A percentile compares a stretch with the other conserved stretches of the same genome.
Evolutionary conservation across 2,329 filamentous ascomycete genomes (phyloP).

Genomic region (Cyphellophora attinorum): DNA sequence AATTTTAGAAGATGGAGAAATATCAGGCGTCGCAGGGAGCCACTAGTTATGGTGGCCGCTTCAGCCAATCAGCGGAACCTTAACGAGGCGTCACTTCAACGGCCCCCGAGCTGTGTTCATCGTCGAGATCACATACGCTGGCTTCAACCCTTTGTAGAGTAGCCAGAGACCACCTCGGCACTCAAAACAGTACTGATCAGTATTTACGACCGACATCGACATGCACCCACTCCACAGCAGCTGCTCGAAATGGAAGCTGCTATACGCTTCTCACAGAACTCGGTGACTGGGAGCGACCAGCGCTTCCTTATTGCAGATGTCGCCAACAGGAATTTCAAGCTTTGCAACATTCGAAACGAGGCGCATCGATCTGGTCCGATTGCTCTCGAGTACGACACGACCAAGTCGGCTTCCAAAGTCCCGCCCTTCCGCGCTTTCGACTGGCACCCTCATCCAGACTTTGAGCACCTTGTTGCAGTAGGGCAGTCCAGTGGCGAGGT

Average conservation of each 20-base stretch:
- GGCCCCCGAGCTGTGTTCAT: no score
- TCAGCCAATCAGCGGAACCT: no score
- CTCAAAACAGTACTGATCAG: no score
- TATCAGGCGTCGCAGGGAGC: no score
- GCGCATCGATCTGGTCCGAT: conserved; percentile 19
- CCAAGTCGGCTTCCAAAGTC: conserved; percentile 45
- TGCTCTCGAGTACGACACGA: conserved; percentile 41
- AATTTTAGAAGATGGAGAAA: no score
- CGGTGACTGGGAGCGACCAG: conserved; percentile 37
- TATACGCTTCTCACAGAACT: conserved; percentile 54
- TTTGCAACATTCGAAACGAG: conserved; percentile 41
- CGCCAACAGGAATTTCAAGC: conserved; percentile 46
- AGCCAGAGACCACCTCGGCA: no score
- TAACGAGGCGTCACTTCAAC: no score
- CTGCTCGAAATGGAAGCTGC: conserved; percentile 44
- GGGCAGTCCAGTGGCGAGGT: conserved; percentile 54
- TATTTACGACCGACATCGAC: no score
- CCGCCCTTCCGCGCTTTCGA: conserved; percentile 57
- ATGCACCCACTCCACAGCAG: no score
- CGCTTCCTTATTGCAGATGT: conserved; percentile 56
- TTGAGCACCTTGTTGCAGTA: conserved; percentile 49
- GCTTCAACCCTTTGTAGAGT: no score
- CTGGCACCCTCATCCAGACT: conserved; percentile 44
- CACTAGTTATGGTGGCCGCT: no score
- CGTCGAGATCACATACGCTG: no score